Evolutionary conservation across 2,329 filamentous ascomycete genomes (phyloP), one percentile per base, ranked within the genome.

Genomic region (Rachicladosporium sp.): DNA sequence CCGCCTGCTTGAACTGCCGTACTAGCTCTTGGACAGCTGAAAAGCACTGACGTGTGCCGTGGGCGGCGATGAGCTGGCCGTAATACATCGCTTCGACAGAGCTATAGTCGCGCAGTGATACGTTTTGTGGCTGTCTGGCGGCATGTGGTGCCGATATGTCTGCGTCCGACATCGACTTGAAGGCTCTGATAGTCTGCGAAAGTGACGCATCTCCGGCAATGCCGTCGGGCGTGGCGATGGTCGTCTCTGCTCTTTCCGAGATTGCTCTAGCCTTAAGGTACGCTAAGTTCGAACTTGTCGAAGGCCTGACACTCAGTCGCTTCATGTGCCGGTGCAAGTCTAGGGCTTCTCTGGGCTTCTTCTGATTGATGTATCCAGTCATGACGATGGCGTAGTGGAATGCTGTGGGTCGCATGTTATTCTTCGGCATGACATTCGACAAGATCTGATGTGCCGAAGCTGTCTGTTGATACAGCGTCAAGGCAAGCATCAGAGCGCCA

Each of bases 401-500:
- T n/a, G 61, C 64, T 10, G 64, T 62, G 2, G 61, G 57, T 36
- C 50, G 53, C 43, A 68, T 61, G 52, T 57, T 64, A 45, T 63
- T 65, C 46, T 60, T 56, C 46, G 56, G 70, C 65, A 72, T 75
- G 51, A 63, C 71, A 44, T 56, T 61, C 47, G 48, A 68, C 40
- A 68, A 38, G 29, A 82, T 69, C 35, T 66, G 66, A 42, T 65
- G 69, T 3, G 78, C 78, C 35, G 68, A 65, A 44, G 70, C 63
- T 5, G 76, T 69, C 46, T 71, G 68, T 37, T 67, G 64, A 35
- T 69, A 57, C 41, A 71, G 60, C 6, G 67, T 62, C 36, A 82
- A 57, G 21, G 67, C 66, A 39, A 73, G 68, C 67, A 82, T 78
- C 31, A 81, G 56, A 36, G 75, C 71, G 34, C 67, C 69, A 52